Conservation (phyloP, 495 filamentous ascomycete species). For the Penicillium verhagenii region DNA sequence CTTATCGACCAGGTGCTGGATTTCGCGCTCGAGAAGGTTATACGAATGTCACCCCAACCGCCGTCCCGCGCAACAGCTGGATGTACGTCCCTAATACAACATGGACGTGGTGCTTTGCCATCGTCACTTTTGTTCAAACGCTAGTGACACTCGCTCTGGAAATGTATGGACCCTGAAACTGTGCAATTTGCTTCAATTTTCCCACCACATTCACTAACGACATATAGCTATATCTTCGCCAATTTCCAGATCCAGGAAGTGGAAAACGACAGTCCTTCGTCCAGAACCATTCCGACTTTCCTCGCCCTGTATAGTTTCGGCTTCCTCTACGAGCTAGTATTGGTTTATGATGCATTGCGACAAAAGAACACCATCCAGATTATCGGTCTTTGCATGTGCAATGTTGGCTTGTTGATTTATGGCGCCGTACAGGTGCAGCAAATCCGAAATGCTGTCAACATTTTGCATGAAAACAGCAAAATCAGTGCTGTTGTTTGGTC, state of each 20-base stretch:
- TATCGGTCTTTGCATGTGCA: slow-evolving; percentile 91
- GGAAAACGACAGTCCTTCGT: slow-evolving; percentile 36
- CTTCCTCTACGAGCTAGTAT: slow-evolving; percentile 83
- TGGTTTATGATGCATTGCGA: slow-evolving; percentile 90
- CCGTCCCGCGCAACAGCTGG: slow-evolving; percentile 19
- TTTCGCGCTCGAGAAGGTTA: slow-evolving; percentile 59
- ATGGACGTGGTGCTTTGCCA: slow-evolving; percentile 88
- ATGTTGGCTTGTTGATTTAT: slow-evolving; percentile 86
- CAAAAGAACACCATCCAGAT: slow-evolving; percentile 98
- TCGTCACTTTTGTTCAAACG: slow-evolving; percentile 72
- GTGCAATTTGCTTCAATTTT: background rate
- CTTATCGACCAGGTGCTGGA: slow-evolving; percentile 45
- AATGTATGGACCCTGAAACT: slow-evolving; percentile 60
- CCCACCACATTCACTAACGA: background rate
- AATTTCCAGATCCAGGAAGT: slow-evolving; percentile 70
- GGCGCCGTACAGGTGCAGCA: slow-evolving; percentile 89
- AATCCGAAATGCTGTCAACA: slow-evolving; percentile 66
- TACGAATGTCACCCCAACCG: slow-evolving; percentile 31
- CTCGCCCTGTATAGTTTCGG: slow-evolving; percentile 96
- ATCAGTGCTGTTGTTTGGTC: slow-evolving; percentile 59
- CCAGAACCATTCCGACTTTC: slow-evolving; percentile 80
- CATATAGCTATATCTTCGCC: slow-evolving; percentile 45
- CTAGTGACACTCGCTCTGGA: slow-evolving; percentile 78
- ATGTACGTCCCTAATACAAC: slow-evolving; percentile 73
- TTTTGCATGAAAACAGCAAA: slow-evolving; percentile 33